Evolutionary conservation across 2,329 filamentous ascomycete species (phyloP), one percentile per base, ranked within the genome.

Genomic region (Orbilia quercus): DNA sequence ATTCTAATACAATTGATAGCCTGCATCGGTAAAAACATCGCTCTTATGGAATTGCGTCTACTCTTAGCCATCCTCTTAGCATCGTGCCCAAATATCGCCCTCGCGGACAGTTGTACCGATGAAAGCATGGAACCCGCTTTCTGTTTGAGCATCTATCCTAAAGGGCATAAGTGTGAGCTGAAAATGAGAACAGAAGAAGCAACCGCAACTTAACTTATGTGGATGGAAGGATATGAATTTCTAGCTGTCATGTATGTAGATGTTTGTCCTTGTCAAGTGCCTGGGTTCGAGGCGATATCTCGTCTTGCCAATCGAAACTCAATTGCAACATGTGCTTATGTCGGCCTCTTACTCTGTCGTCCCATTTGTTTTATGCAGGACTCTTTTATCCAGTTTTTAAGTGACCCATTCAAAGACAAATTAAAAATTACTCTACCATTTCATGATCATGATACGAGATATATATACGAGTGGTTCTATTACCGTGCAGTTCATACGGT

Each of bases 91-190:
- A 18, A 47, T 20, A 45, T 34, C n/a, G 22, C 2, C 18, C 54
- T 59, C 1, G 44, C 53, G 7, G 54, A 59, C 7, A 51, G 44
- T 22, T 67, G 63, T 18, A 67, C 53, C 0, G 54, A 67, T n/a
- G 63, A 59, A 22, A 59, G 44, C 11, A 67, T 67, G 63, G 12
- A 38, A 28, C 2, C 59, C 0, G 36, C 11, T 7, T 36, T 38
- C 6, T 11, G 20, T 7, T 14, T 53, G 11, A 2, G 53, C 7
- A 44, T 45, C 18, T 0, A 45, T 25, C 45, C 54, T 16, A 36
- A 36, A 14, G 31, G 12, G 1, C 11, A 34, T 14, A 67, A 67
- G 28, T 50, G 34, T 25, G 63, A 67, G 34, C 23, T 58, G n/a
- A 42, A 51, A 18, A 7, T 44, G 3, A 20, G n/a, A 44, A 20